Evolutionary conservation across 2,329 filamentous ascomycete genomes (phyloP).

Genomic region (Calonectria pseudoreteaudii): DNA sequence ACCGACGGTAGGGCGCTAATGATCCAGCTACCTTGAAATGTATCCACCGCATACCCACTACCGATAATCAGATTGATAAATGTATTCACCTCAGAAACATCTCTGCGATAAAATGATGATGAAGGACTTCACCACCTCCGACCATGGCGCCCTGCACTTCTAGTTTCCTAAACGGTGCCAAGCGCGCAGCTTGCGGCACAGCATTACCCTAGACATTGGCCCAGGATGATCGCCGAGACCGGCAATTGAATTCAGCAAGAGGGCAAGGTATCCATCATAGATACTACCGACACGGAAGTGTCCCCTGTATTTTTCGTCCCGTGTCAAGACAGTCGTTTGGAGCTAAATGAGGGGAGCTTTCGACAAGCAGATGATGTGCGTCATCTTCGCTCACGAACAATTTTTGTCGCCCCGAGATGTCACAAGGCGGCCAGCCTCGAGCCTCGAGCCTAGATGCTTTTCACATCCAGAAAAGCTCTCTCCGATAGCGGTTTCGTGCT

Average conservation of each 20-base stretch:
- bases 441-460: fast-evolving
- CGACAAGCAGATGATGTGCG: fast-evolving
- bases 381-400: not conserved
- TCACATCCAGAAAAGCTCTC: not conserved
- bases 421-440: too few relatives aligned
- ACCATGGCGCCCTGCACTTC: not conserved
- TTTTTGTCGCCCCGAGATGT: too few relatives aligned
- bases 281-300: too few relatives aligned
- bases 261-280: too few relatives aligned
- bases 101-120: not conserved
- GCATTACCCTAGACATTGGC: not conserved
- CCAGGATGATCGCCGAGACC: not conserved
- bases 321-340: not conserved
- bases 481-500: not conserved
- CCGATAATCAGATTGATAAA: not conserved
- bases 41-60: not conserved
- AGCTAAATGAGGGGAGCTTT: not conserved
- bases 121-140: too few relatives aligned
- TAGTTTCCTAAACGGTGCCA: not conserved
- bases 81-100: not conserved
- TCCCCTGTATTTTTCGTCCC: not conserved
- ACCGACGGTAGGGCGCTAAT: too few relatives aligned
- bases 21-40: too few relatives aligned
- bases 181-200: not conserved
- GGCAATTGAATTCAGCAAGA: not conserved